Base-by-base conservation (phyloP, 768 basidiomycete genomes). In the Pleurotus ostreatus region DNA sequence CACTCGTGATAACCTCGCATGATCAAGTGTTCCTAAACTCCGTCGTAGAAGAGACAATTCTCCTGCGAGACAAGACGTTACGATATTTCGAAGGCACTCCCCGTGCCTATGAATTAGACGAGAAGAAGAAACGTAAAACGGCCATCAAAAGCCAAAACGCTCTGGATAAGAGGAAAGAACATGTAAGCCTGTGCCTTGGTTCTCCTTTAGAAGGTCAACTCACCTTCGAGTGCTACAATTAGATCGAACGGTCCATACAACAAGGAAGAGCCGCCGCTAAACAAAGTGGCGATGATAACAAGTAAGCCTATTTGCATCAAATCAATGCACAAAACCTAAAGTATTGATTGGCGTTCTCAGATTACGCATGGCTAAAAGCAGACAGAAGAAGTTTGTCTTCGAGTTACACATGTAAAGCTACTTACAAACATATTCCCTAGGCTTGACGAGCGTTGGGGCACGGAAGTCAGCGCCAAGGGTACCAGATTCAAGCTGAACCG, bases 1-100 rank as follows among this genome's bases (percentile, higher is more conserved):
- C 74, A 16, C 67, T 88, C n/a, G 74, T 88, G 22, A 66, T 88
- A 52, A 80, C 84, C 22, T 80, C 86, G 0, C 87, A 88, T 61
- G 87, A 88, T 65, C 80, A 81, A 43, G 78, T 75, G 18, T 88
- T 89, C 61, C 69, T 83, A 23, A 78, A 85, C 59, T 68, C 72
- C 5, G 78, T 87, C 26, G 79, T 80, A 2, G 80, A 86, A 12
- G 83, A 86, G 62, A 78, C 80, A 0, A 78, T 88, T 30, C 73
- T 82, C n/a, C 73, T 89, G 39, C 77, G 83, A 4, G 70, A 83
- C 46, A 71, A 75, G 56, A 72, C 66, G 8, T 70, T 89, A 2
- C 67, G 68, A 15, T 82, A 85, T 49, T 85, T 82, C 65, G 73
- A 78, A 44, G 86, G 86, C 15, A 81, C 79, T 44, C 76, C 81